Evolutionary conservation across 495 filamentous ascomycete species (phyloP).

Genomic region (Cenococcum geophilum): DNA sequence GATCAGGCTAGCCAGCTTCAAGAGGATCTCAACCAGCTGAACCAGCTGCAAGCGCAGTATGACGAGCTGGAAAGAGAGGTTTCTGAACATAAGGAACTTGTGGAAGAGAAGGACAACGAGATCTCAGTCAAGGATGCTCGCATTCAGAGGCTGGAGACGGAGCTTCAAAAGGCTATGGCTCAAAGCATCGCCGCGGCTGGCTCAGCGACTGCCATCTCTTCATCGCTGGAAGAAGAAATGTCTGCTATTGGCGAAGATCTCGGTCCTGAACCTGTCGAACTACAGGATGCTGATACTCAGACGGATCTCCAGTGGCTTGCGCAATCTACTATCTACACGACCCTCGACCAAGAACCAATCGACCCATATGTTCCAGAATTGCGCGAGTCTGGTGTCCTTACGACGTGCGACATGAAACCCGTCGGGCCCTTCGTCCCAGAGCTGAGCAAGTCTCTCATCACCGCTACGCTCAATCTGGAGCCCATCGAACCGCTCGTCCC

Average conservation of each 20-base stretch:
- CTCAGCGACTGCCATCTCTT: neutral
- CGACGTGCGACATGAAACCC: neutral
- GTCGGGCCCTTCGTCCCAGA: neutral
- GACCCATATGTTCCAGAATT: neutral
- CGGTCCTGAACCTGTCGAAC: neutral
- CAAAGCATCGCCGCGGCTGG: neutral
- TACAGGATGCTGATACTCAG: neutral
- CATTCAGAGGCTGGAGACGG: neutral
- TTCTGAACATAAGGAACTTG: neutral
- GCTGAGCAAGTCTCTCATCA: neutral
- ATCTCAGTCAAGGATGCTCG: neutral
- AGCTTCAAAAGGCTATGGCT: slow-evolving; percentile 4
- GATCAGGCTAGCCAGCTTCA: neutral
- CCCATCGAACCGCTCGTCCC: neutral
- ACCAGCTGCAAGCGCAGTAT: neutral
- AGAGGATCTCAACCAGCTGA: neutral
- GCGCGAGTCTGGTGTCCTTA: neutral
- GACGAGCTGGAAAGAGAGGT: neutral
- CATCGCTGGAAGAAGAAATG: neutral
- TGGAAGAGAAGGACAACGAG: neutral
- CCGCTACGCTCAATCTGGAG: neutral
- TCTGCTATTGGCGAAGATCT: neutral
- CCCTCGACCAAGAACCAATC: neutral
- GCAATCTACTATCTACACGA: neutral
- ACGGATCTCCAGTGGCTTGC: neutral